These are phyloP conservation scores for Fusarium siculi DNA, from an alignment of 2,329 filamentous ascomycete genomes.

Conservation along the genomic window DNA sequence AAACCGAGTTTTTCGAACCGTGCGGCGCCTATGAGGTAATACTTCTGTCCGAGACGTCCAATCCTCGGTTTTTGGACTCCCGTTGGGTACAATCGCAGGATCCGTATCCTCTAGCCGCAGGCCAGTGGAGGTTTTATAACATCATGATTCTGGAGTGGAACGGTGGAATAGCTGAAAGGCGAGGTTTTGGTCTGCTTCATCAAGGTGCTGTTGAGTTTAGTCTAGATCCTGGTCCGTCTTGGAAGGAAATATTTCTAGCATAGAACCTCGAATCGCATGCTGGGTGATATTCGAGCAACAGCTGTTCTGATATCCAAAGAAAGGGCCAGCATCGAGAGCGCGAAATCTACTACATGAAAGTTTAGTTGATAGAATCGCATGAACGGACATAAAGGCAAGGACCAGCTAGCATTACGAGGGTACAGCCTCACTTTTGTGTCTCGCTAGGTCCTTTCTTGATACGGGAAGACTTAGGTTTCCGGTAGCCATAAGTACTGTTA, in stretches of 20 bases:
- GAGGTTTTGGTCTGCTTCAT: background rate
- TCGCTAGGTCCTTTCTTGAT: no score
- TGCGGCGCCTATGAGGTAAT: accelerated
- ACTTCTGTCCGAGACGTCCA: accelerated
- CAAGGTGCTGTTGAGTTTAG: background rate
- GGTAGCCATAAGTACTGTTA: no score
- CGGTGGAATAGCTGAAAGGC: background rate
- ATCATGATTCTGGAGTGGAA: background rate
- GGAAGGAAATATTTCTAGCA: background rate
- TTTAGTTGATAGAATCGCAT: no score
- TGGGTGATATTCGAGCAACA: accelerated
- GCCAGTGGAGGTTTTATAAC: accelerated
- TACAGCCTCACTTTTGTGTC: no score
- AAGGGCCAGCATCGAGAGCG: no score
- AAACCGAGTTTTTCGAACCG: accelerated
- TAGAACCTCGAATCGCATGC: background rate
- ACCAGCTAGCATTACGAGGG: no score
- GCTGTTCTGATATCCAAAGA: no score
- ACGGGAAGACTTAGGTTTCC: no score
- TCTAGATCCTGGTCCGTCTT: background rate
- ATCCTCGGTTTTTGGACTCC: accelerated
- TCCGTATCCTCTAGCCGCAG: accelerated
- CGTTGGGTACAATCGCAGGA: accelerated
- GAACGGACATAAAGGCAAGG: no score
- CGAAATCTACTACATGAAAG: background rate